Evolutionary conservation across 2,329 filamentous ascomycete species (phyloP).

Genomic region (Alternaria novae-zelandiae): DNA sequence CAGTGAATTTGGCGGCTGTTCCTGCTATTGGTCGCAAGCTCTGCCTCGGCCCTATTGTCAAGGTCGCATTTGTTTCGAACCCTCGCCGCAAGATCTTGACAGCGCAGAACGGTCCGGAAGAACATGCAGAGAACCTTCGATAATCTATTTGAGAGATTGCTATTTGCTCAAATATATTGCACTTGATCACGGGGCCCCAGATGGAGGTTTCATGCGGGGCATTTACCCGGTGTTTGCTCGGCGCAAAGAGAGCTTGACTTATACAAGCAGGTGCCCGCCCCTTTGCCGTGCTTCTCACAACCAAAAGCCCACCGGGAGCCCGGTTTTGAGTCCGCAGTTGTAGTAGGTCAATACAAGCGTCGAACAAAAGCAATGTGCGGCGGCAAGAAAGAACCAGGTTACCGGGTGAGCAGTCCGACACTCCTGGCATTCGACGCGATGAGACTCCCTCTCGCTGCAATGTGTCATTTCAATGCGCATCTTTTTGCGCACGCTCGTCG

Average conservation of each 20-base stretch:
- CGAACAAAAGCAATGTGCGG: neutral
- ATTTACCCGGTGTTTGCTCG: constrained; percentile 18
- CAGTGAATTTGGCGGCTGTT: neutral
- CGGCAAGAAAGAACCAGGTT: neutral
- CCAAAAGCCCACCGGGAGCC: neutral
- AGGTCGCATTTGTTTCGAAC: constrained; percentile 15
- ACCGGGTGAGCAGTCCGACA: neutral
- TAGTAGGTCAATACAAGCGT: neutral
- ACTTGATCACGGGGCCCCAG: constrained; percentile 16
- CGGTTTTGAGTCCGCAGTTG: neutral
- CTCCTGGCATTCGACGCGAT: neutral
- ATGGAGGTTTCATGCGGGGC: constrained; percentile 5
- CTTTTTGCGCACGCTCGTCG: neutral
- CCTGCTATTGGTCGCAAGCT: constrained; percentile 5
- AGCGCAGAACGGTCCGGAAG: constrained; percentile 4
- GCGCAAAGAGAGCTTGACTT: constrained; percentile 9
- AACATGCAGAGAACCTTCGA: constrained; percentile 14
- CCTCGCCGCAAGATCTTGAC: constrained; percentile 1
- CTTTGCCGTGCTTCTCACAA: neutral
- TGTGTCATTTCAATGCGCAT: neutral
- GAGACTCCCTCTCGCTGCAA: neutral
- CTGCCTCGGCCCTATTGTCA: constrained; percentile 7
- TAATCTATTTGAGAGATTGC: constrained; percentile 7
- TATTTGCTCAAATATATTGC: constrained; percentile 17
- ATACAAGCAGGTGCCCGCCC: neutral